Evolutionary conservation across 768 basidiomycete species (phyloP).

Genomic region (Phlebiopsis flavidoalba): DNA sequence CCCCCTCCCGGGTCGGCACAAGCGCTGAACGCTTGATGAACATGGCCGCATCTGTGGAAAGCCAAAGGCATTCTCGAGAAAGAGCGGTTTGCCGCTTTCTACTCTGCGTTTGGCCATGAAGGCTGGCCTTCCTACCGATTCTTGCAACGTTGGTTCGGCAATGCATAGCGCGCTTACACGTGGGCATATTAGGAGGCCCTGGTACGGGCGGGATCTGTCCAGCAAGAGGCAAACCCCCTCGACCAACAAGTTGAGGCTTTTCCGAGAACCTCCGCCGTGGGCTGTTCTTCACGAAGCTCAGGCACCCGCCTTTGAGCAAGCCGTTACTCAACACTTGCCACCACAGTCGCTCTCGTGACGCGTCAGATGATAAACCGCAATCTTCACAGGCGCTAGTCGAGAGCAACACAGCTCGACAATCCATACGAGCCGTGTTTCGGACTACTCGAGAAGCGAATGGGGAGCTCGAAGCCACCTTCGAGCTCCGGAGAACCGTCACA

Average conservation of each 20-base stretch:
- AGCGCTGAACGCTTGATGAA: neutral
- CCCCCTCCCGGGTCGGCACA: no score
- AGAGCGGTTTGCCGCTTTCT: conserved; percentile 8
- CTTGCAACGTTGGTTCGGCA: no score
- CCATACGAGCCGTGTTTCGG: conserved; percentile 1
- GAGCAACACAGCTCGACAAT: neutral
- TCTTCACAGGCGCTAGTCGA: neutral
- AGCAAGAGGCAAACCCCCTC: no score
- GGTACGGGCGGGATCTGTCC: no score
- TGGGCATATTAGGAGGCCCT: no score
- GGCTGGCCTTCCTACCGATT: neutral
- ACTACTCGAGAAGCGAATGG: neutral
- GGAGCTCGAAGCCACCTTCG: neutral
- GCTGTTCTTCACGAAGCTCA: conserved; percentile 1
- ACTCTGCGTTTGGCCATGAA: neutral
- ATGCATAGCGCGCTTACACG: no score
- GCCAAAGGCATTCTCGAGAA: neutral
- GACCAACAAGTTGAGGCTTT: conserved; percentile 11
- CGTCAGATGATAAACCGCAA: neutral
- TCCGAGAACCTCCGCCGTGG: conserved; percentile 21
- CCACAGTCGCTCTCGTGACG: neutral
- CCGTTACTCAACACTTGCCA: neutral
- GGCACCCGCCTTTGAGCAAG: neutral
- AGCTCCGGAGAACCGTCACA: neutral
- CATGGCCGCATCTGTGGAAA: neutral